Percentiles rank a stretch among this genome's conserved stretches.
Conservation (phyloP, 2,329 filamentous ascomycete genomes). For the Mariannaea sp. region DNA sequence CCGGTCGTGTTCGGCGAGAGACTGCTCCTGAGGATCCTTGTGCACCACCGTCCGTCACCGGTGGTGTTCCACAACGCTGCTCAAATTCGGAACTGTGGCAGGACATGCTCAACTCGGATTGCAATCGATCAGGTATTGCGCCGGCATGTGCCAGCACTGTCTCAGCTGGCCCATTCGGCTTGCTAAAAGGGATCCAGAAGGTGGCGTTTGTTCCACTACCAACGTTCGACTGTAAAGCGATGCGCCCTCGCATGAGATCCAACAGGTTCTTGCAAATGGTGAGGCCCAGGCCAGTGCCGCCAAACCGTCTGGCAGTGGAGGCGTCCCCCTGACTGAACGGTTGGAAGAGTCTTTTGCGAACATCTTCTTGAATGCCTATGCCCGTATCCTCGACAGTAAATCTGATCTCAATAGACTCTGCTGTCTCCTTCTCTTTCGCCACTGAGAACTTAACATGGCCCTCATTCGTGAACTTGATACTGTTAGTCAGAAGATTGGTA, state of each 20-base stretch:
- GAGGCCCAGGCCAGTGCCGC: slow-evolving; percentile 76
- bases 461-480: slow-evolving; percentile 74
- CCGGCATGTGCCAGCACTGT: slow-evolving; percentile 64
- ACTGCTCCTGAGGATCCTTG: slow-evolving; percentile 26
- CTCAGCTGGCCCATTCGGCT: slow-evolving; percentile 57
- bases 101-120: slow-evolving; percentile 66
- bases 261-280: slow-evolving; percentile 83
- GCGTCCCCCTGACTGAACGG: slow-evolving; percentile 84
- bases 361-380: slow-evolving; percentile 80
- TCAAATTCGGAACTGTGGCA: slow-evolving; percentile 70
- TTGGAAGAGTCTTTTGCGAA: slow-evolving; percentile 73
- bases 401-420: slow-evolving; percentile 68
- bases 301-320: slow-evolving; percentile 78
- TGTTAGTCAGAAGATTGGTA: slow-evolving; percentile 77
- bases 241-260: slow-evolving; percentile 79
- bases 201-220: slow-evolving; percentile 74
- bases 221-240: slow-evolving; percentile 68
- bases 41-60: slow-evolving; percentile 37
- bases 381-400: slow-evolving; percentile 79
- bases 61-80: slow-evolving; percentile 49
- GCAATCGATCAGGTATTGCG: slow-evolving; percentile 69
- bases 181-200: slow-evolving; percentile 79
- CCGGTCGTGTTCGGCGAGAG: slow-evolving; percentile 42
- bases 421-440: slow-evolving; percentile 64
- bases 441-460: slow-evolving; percentile 72